Evolutionary conservation across 768 basidiomycete species (phyloP), one percentile per base, ranked within the genome.

Genomic region (Serpula lacrymans): DNA sequence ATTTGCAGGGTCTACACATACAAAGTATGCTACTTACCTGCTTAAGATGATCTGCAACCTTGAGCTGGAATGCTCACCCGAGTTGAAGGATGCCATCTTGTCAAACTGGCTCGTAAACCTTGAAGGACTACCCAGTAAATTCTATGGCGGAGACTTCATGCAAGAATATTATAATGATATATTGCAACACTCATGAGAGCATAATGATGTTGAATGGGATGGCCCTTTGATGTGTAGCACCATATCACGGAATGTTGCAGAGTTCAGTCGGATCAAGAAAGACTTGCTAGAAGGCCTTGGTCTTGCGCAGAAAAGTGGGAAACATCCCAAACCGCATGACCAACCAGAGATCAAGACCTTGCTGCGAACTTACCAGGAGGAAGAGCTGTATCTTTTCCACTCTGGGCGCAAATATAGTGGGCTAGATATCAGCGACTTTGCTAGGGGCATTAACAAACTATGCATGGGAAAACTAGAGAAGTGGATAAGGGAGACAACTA

Each of bases 161-260:
- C 64, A 68, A 39, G 66, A 67, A 37, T 55, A 59, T 28, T 53
- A 63, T 36, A 64, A 67, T 34, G 47, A 50, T 7, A 48, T 57
- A 14, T 52, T 65, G 5, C 34, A 48, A 36, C 39, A 41, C 16
- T 38, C 38, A 12, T 27, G 43, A 11, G 34, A 40, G 13, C n/a
- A 28, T 14, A 33, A 7, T 6, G 9, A 58, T 21, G 39, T 49
- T 4, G 56, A 59, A 4, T 65, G 58, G 48, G 63, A 54, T 7
- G 46, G 47, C 14, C n/a, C 42, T 5, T 62, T 58, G 39, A 49
- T 64, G 14, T 57, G 62, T 11, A 31, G 55, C 13, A 40, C 57
- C 10, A 44, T 56, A 30, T 56, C 62, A 8, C 59, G 55, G 0
- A 65, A 68, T 35, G 32, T 65, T 4, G 57, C 60, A 29, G 51